Evolutionary conservation across 768 basidiomycete genomes (phyloP).

Genomic region (Xerocomellus amylosporus): DNA sequence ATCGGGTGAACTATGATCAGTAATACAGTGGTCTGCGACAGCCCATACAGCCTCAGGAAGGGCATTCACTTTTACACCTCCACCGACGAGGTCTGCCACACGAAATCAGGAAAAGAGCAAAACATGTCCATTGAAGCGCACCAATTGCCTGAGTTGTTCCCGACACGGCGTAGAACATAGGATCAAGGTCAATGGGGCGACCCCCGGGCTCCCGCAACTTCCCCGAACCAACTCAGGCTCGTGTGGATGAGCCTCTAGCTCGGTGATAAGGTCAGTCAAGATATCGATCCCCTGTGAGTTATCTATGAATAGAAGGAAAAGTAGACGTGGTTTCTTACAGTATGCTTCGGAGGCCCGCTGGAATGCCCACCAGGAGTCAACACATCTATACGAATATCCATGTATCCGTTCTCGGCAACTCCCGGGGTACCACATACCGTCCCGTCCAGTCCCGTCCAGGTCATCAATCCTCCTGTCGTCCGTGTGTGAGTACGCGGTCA

Average conservation of each 20-base stretch:
- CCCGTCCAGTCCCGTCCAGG: constrained; percentile 31
- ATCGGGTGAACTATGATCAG: constrained; percentile 28
- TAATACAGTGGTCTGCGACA: constrained; percentile 35
- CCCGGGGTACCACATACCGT: constrained; percentile 31
- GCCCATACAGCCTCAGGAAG: constrained; percentile 43
- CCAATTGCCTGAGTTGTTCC: constrained; percentile 31
- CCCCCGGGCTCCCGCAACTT: constrained; percentile 13
- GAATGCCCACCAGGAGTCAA: constrained; percentile 53
- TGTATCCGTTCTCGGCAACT: constrained; percentile 43
- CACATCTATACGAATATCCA: constrained; percentile 42
- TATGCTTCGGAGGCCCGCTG: constrained; percentile 50
- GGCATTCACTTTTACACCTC: constrained; percentile 45
- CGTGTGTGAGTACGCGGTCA: not conserved
- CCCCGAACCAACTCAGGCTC: constrained; percentile 29
- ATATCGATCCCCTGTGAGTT: constrained; percentile 46
- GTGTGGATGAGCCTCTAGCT: constrained; percentile 46
- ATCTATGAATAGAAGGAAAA: not conserved
- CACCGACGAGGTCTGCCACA: constrained; percentile 40
- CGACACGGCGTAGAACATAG: constrained; percentile 15
- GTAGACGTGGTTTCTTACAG: constrained; percentile 30
- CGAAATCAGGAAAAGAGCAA: constrained; percentile 21
- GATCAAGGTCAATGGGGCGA: constrained; percentile 23
- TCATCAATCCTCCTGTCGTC: constrained; percentile 29
- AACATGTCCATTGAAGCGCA: constrained; percentile 7
- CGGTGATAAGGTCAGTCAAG: constrained; percentile 45